Evolutionary conservation across 345 rosid genomes (phyloP).

Genomic region (Citrus trifoliata): DNA sequence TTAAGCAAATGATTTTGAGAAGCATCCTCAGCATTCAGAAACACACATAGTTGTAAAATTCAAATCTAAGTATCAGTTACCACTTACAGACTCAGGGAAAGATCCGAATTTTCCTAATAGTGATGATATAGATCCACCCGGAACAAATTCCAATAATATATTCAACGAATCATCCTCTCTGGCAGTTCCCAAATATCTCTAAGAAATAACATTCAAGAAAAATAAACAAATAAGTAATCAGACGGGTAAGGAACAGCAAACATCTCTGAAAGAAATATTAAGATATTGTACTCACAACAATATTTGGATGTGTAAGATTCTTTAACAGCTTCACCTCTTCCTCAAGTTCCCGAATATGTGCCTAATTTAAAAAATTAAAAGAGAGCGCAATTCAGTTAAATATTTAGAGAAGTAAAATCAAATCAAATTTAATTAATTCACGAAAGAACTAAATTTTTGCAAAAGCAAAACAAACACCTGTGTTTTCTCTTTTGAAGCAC

Average conservation of each 20-base stretch:
- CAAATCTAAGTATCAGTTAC: background rate
- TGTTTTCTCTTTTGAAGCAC: conserved; percentile 73
- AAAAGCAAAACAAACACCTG: conserved; percentile 33
- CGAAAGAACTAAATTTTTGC: background rate
- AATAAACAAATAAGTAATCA: background rate
- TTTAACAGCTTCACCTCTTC: conserved; percentile 85
- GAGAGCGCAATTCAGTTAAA: background rate
- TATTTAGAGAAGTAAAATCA: background rate
- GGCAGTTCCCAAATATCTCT: conserved; percentile 84
- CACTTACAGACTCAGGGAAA: conserved; percentile 78
- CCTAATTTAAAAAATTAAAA: conserved; percentile 27
- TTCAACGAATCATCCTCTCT: conserved; percentile 71
- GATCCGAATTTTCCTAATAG: conserved; percentile 80
- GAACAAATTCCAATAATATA: conserved; percentile 75
- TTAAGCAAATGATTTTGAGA: conserved; percentile 8
- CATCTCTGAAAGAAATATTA: background rate
- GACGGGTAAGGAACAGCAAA: conserved; percentile 2
- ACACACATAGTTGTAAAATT: conserved; percentile 5
- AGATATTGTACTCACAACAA: conserved; percentile 56
- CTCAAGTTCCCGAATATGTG: conserved; percentile 75
- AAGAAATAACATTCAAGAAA: background rate
- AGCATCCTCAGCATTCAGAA: background rate
- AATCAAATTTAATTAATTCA: background rate
- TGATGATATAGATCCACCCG: conserved; percentile 87
- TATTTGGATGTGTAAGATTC: conserved; percentile 81